Evolutionary conservation across 176 grass and related monocot genomes (phyloP), one percentile per base, ranked within the genome.

Genomic region (Zoysia japonica): DNA sequence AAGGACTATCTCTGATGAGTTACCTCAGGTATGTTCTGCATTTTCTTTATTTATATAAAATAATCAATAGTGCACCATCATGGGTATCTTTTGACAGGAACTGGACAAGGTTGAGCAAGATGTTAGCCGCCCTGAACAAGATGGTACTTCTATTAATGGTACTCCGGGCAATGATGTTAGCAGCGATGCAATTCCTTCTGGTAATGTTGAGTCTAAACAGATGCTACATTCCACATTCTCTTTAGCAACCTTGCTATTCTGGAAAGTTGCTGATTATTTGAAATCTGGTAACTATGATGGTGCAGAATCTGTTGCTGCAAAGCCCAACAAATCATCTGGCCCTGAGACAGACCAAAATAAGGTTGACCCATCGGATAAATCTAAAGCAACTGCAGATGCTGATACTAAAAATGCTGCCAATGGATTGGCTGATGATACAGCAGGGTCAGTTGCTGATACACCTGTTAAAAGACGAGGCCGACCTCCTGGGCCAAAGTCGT

Each of bases 1-100:
- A 83, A 84, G 92, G 64, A 94, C 92, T 72, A 83, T 98, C 59
- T 98, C 92, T 75, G 90, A 98, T 62, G 90, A 98, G 62, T 47
- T 91, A 77, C 89, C 85, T 65, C 83, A 94, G 83, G 95, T 85
- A 73, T 85, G 81, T 13, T 78, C 14, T 81, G 53, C 67, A 78
- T 43, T 17, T 61, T 66, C 51, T 85, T 41, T 70, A 68, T 71
- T 74, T 81, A 51, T 74, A 43, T 11, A 37, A 28, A 83, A 61
- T 42, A 40, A 9, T 60, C 81, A 65, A 66, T 68, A 53, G 46
- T 39, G 70, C 8, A 82, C 48, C 11, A 72, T 4, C 13, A 35
- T 45, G 47, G 53, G 57, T 78, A 28, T 65, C 61, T 76, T 84
- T 94, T 67, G 9, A 39, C 73, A 94, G 92, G 93, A 82, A 73